Conservation (phyloP, 495 filamentous ascomycete genomes). For the Penicillium flavigenum region DNA sequence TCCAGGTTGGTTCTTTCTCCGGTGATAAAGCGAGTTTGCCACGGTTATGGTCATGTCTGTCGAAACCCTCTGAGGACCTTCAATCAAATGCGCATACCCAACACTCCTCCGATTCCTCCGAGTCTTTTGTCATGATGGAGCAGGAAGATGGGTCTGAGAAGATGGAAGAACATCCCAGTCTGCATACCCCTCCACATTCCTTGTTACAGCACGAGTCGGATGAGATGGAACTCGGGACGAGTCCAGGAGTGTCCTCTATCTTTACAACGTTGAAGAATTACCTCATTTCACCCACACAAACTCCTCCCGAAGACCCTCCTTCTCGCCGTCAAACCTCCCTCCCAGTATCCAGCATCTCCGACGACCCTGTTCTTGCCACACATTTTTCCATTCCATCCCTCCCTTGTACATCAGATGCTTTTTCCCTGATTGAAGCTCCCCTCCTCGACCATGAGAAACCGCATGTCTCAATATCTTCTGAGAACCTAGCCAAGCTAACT, state of each 20-base stretch:
- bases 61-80: conserved; percentile 23
- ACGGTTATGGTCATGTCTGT: conserved; percentile 43
- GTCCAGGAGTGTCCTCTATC: conserved; percentile 41
- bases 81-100: conserved; percentile 18
- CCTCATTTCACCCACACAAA: conserved; percentile 35
- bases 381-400: conserved; percentile 75
- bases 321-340: conserved; percentile 54
- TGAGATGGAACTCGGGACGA: conserved; percentile 37
- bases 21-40: conserved; percentile 53
- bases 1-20: conserved; percentile 85
- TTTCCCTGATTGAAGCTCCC: conserved; percentile 55
- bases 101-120: conserved; percentile 32
- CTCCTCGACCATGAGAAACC: conserved; percentile 52
- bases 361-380: conserved; percentile 65
- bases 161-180: conserved; percentile 31
- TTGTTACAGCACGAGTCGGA: conserved; percentile 46
- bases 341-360: conserved; percentile 65
- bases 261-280: conserved; percentile 46
- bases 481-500: conserved; percentile 87
- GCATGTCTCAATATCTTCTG: conserved; percentile 55
- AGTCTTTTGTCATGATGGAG: conserved; percentile 44
- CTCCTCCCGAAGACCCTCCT: conserved; percentile 34
- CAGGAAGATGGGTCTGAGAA: conserved; percentile 35
- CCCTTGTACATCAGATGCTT: conserved; percentile 53
- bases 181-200: conserved; percentile 48